Conservation (phyloP, 805 yeast species). For the Candida corydali region DNA sequence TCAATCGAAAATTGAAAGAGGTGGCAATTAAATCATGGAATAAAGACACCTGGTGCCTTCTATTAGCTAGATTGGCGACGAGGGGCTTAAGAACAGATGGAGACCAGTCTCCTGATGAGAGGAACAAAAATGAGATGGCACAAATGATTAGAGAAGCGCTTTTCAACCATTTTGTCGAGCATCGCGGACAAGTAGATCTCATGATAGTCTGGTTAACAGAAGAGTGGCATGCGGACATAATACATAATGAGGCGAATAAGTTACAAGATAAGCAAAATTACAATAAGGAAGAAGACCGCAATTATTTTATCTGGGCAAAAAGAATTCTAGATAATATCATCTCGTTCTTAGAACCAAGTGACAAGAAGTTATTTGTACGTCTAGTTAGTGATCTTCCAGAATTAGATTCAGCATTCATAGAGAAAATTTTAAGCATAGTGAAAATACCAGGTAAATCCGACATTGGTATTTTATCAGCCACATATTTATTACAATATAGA, state of each 20-base stretch:
- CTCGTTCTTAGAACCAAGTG: slow-evolving; percentile 79
- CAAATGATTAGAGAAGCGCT: slow-evolving; percentile 65
- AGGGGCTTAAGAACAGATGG: slow-evolving; percentile 56
- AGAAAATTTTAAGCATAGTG: slow-evolving; percentile 67
- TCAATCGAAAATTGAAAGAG: slow-evolving; percentile 49
- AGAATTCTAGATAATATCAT: slow-evolving; percentile 72
- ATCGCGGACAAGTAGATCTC: slow-evolving; percentile 65
- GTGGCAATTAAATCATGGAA: slow-evolving; percentile 50
- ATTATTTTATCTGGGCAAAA: slow-evolving; percentile 66
- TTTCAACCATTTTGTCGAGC: slow-evolving; percentile 67
- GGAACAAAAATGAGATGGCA: slow-evolving; percentile 40
- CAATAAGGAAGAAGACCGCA: slow-evolving; percentile 32
- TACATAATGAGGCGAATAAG: slow-evolving; percentile 29
- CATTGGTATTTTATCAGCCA: slow-evolving; percentile 78
- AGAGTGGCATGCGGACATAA: slow-evolving; percentile 77
- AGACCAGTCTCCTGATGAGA: slow-evolving; percentile 18
- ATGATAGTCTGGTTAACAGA: slow-evolving; percentile 92
- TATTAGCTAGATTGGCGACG: slow-evolving; percentile 74
- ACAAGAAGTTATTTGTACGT: slow-evolving; percentile 76
- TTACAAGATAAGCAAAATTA: slow-evolving; percentile 13
- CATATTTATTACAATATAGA: slow-evolving; percentile 80
- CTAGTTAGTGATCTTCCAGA: slow-evolving; percentile 84
- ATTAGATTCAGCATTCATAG: slow-evolving; percentile 57
- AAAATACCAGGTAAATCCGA: slow-evolving; percentile 79
- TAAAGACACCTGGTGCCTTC: slow-evolving; percentile 69